A percentile compares a stretch with the other conserved stretches of the same genome.
Evolutionary conservation across 495 filamentous ascomycete genomes (phyloP).

Genomic region (Hypoxylon fuscum): DNA sequence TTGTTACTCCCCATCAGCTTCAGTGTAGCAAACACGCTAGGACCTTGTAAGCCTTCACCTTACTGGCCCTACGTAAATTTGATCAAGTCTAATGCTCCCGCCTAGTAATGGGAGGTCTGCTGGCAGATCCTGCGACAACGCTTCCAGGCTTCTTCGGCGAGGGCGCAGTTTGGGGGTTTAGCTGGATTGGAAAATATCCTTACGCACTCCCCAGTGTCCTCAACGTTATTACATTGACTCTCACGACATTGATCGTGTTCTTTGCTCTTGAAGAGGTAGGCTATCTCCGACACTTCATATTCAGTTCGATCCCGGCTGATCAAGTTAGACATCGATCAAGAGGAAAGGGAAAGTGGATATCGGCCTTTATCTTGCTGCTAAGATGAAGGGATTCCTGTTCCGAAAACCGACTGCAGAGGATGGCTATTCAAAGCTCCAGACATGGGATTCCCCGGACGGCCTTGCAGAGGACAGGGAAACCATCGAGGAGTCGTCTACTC

Average conservation of each 20-base stretch:
- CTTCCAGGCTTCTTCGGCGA: constrained; percentile 71
- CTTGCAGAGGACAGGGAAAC: constrained; percentile 15
- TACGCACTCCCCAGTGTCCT: constrained; percentile 75
- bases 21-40: constrained; percentile 72
- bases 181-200: constrained; percentile 68
- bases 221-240: constrained; percentile 64
- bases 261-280: constrained; percentile 71
- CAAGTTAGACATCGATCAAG: constrained; percentile 51
- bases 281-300: background rate
- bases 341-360: constrained; percentile 51
- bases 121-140: constrained; percentile 69
- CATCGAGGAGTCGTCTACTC: constrained; percentile 3
- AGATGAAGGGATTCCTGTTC: constrained; percentile 21
- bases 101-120: constrained; percentile 69
- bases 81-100: constrained; percentile 3
- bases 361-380: constrained; percentile 45
- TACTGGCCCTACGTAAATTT: background rate
- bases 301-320: constrained; percentile 20
- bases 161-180: constrained; percentile 46
- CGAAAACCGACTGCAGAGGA: constrained; percentile 12
- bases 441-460: constrained; percentile 22
- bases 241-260: constrained; percentile 60
- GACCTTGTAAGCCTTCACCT: constrained; percentile 55
- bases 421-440: constrained; percentile 37
- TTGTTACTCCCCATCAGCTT: constrained; percentile 72